Base-by-base conservation (phyloP, 1,284 basidiomycete species). In the Ustilago sp. region DNA sequence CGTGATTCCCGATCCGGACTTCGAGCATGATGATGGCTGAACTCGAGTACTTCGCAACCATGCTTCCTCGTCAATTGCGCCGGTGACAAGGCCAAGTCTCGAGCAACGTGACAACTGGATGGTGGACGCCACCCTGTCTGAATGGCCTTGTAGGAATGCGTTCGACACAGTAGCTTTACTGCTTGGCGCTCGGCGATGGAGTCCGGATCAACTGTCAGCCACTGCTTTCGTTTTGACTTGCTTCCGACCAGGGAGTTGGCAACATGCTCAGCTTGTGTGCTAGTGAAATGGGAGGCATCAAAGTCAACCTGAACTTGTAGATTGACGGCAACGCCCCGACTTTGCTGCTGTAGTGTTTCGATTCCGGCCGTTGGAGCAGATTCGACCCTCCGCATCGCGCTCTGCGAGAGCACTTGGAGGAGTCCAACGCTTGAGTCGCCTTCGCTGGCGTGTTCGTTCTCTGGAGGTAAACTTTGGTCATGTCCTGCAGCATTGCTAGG, bases 391-490 rank as follows among this genome's bases (percentile, higher is more conserved):
- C 70, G 70, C 53, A 64, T 34, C 0, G 70, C 64, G 23, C 54
- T 68, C 50, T 74, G 72, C 34, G 72, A 74, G 3, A 74, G 72
- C 51, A 74, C 57, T 41, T 70, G 52, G 41, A 74, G 60, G 13
- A 74, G 45, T 3, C 67, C 67, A 4, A 59, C 36, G 43, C 70
- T 59, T 19, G 48, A 36, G 23, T 64, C 61, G 7, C 41, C 64
- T 15, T 68, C 70, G 6, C 56, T 58, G 39, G 17, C 9, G 28
- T 50, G 48, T 7, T 35, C 58, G 8, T 60, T 50, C 4, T 43
- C 32, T 1, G 7, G 34, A 3, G 35, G 28, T 4, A 28, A 2
- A 19, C 13, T 31, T 12, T 15, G 52, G 19, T 23, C 17, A 3
- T 39, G 53, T 19, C 8, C 17, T 32, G 41, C 4, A 1, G 28